A percentile compares a stretch with the other conserved stretches of the same genome.
phyloP scores from a whole-genome alignment of 345 rosid genomes.

The Eucalyptus polyanthemos region DNA sequence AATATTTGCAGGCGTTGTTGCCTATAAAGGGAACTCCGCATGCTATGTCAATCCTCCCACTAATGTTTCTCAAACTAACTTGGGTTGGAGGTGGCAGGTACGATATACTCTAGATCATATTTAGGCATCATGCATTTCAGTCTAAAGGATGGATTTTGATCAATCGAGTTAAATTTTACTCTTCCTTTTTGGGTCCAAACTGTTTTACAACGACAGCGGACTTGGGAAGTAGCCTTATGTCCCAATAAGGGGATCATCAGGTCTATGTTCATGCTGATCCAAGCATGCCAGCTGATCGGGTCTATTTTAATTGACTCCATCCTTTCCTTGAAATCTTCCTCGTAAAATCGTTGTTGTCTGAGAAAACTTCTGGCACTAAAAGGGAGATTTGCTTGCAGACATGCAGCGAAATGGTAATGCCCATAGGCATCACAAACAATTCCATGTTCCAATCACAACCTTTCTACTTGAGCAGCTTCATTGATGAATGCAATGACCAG shows the following conservation, averaged over 20 bases:
- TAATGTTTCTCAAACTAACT: not conserved
- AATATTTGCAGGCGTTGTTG: conserved; percentile 14
- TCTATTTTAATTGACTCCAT: too few relatives aligned
- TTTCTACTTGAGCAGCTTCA: not conserved
- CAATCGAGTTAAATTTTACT: not conserved
- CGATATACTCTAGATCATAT: not conserved
- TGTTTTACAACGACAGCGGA: too few relatives aligned
- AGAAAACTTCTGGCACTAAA: fast-evolving
- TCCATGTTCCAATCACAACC: conserved; percentile 21
- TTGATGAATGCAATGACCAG: not conserved
- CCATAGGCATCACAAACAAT: conserved; percentile 9
- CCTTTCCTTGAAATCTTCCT: not conserved
- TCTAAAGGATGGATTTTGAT: not conserved
- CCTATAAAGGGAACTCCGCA: not conserved
- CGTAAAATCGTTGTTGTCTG: not conserved
- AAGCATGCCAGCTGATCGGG: not conserved
- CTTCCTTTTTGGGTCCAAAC: not conserved
- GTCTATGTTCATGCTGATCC: not conserved
- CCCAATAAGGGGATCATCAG: too few relatives aligned
- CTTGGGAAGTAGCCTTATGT: too few relatives aligned
- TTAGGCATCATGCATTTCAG: not conserved
- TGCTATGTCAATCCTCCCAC: conserved; percentile 6
- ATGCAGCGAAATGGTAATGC: conserved; percentile 51
- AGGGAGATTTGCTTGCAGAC: not conserved
- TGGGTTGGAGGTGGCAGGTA: conserved; percentile 46